These are phyloP conservation scores for Naganishia sp. DNA, from an alignment of 1,284 basidiomycete genomes.

Conservation along the genomic window DNA sequence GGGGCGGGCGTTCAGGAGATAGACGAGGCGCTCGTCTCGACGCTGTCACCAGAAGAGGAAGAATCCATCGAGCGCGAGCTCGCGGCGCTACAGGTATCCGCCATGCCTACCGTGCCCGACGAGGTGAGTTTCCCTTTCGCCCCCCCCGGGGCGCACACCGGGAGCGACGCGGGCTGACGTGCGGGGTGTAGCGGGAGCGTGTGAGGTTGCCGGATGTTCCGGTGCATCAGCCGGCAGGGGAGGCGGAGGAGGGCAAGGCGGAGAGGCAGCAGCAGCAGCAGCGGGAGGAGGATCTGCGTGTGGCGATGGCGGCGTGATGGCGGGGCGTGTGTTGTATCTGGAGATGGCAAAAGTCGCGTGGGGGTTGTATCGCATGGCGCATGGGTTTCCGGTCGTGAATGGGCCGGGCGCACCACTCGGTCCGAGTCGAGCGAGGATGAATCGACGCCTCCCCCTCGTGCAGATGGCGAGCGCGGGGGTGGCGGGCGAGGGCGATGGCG, in stretches of 20 bases:
- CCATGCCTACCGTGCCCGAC: conserved; percentile 49
- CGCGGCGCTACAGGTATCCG: conserved; percentile 62
- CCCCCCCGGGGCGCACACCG: not conserved
- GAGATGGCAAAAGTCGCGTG: not conserved
- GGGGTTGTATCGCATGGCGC: not conserved
- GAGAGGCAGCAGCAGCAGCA: conserved; percentile 23
- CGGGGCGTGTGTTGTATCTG: not conserved
- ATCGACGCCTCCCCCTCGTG: not conserved
- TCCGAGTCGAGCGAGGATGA: not conserved
- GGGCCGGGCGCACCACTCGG: not conserved
- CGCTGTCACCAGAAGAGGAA: conserved; percentile 84
- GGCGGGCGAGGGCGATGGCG: too few species aligned
- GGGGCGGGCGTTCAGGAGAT: conserved; percentile 68
- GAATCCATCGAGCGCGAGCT: conserved; percentile 87
- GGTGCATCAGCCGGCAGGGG: conserved; percentile 15
- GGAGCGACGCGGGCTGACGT: not conserved
- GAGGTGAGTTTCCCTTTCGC: not conserved
- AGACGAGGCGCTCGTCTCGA: conserved; percentile 78
- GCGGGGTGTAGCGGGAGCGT: conserved; percentile 18
- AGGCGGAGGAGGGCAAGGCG: not conserved
- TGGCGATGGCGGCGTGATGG: conserved; percentile 22
- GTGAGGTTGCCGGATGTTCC: conserved; percentile 32
- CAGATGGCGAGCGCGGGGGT: too few species aligned
- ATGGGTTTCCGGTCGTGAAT: too few species aligned
- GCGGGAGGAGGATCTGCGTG: conserved; percentile 29